Base-by-base conservation (phyloP, 139 green algal genomes). In the Desmodesmus armatus region DNA sequence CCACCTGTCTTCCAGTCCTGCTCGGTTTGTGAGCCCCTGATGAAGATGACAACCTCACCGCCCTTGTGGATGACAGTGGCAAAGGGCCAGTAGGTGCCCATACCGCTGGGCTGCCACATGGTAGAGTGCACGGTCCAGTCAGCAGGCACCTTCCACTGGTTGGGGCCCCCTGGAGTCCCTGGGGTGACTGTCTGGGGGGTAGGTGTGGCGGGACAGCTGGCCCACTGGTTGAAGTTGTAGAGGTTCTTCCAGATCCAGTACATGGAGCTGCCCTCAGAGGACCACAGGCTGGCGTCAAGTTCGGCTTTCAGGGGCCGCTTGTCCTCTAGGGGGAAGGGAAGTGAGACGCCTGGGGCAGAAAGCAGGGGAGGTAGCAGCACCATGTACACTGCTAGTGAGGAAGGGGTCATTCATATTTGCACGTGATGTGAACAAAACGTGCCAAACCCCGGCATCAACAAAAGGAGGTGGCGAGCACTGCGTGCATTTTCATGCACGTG, bases 231-330 rank as follows among this genome's bases (percentile, higher is more conserved):
- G 21, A 69, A 69, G 27, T 69, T 69, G 60, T 40, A 69, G 7
- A 69, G 60, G n/a, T 69, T 69, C 0, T 69, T 69, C 60, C 60
- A 69, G 60, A 39, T n/a, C 60, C 60, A 69, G 60, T 69, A 69
- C n/a, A 69, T 69, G 60, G 6, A 39, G 60, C n/a, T 7, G n/a
- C 60, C 60, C 60, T 69, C 60, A 69, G 2, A 5, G 6, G 60
- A n/a, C 27, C 35, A 29, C n/a, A 69, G 60, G n/a, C n/a, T 39
- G n/a, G 60, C 60, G 19, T n/a, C n/a, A n/a, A 69, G 60, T n/a
- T 69, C 37, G 60, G 60, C 4, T 15, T n/a, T n/a, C 60, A 69
- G 60, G 6, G 60, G 60, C 3, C 60, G 60, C n/a, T 69, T n/a
- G 25, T 69, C 60, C 35, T n/a, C 35, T 29, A 69, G 60, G 3